A percentile compares a stretch with the other conserved stretches of the same genome.
phyloP scores from a whole-genome alignment of 108 stramenopile species.

The Mayamaea pseudoterrestris region DNA sequence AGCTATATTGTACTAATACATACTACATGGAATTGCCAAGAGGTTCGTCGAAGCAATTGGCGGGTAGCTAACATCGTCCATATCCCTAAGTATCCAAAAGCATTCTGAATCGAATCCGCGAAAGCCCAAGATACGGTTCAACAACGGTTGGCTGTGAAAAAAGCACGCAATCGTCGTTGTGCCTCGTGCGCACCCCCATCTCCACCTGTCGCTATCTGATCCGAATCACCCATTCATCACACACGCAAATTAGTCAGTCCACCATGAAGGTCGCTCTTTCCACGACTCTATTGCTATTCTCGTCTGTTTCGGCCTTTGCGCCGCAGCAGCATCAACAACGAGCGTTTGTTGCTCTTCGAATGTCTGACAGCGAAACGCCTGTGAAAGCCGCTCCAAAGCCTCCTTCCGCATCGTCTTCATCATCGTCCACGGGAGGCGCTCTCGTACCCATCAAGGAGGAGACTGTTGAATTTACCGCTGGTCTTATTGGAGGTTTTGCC shows the following conservation, averaged over 20 bases:
- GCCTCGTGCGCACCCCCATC: no score
- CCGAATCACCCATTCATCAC: neutral
- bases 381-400: conserved; percentile 12
- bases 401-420: conserved; percentile 6
- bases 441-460: conserved; percentile 84
- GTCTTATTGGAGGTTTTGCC: conserved; percentile 60
- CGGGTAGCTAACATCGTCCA: no score
- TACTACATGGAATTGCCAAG: no score
- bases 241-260: neutral
- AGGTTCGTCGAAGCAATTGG: no score
- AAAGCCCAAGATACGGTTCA: no score
- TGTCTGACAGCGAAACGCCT: conserved; percentile 14
- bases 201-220: neutral
- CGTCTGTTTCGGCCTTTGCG: conserved; percentile 4
- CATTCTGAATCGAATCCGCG: no score
- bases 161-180: no score
- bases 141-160: no score
- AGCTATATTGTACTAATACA: no score
- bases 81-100: no score
- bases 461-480: conserved; percentile 85
- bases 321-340: neutral
- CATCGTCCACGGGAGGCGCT: conserved; percentile 18
- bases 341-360: conserved; percentile 1
- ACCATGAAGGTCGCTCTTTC: conserved; percentile 2
- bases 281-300: neutral